Evolutionary conservation across 2,329 filamentous ascomycete genomes (phyloP).

Genomic region (Fusarium buxicola): DNA sequence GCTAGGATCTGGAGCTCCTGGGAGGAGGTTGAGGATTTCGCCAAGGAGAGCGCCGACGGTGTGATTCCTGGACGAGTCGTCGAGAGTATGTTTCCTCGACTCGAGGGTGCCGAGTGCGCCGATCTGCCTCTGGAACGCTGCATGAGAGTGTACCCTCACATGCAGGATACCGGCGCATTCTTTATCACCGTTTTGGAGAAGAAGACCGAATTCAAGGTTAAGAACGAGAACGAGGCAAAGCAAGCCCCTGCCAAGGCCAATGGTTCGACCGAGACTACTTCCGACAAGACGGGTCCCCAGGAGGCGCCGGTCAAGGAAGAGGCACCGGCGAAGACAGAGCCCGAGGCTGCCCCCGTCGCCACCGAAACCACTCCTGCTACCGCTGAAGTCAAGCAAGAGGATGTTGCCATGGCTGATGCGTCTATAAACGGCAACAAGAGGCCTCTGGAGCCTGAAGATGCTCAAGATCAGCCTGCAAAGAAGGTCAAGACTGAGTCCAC

Average conservation of each 20-base stretch:
- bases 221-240: constrained; percentile 72
- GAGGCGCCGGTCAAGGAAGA: constrained; percentile 49
- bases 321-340: constrained; percentile 48
- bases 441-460: constrained; percentile 51
- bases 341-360: constrained; percentile 49
- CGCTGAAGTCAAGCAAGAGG: constrained; percentile 41
- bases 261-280: constrained; percentile 19
- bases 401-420: constrained; percentile 48
- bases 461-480: constrained; percentile 58
- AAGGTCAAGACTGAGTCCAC: constrained; percentile 58
- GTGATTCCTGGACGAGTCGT: constrained; percentile 74
- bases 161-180: constrained; percentile 96
- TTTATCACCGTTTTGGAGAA: constrained; percentile 98
- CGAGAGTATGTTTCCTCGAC: constrained; percentile 84
- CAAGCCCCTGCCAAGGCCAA: constrained; percentile 29
- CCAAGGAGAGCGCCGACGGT: constrained; percentile 67
- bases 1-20: constrained; percentile 83
- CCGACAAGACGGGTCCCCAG: constrained; percentile 31
- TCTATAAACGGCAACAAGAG: constrained; percentile 51
- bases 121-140: constrained; percentile 86
- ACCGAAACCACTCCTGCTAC: constrained; percentile 6
- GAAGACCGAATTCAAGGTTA: constrained; percentile 83
- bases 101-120: constrained; percentile 64
- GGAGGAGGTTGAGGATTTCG: constrained; percentile 80
- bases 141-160: constrained; percentile 93